phyloP scores from a whole-genome alignment of 164 flowering plant species.

The Sextonia rubra region DNA sequence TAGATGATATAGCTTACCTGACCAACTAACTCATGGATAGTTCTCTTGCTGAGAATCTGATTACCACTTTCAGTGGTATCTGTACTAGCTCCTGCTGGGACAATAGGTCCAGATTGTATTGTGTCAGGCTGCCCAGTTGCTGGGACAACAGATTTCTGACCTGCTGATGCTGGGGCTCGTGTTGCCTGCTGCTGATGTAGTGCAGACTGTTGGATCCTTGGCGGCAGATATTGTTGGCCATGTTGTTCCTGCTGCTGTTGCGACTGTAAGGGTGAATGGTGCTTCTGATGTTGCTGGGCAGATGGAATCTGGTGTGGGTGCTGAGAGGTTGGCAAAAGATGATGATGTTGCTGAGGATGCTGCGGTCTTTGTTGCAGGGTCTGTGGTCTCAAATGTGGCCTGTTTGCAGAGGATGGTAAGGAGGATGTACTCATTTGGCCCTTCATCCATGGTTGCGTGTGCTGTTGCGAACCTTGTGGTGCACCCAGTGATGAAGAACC shows the following conservation, averaged over 20 bases:
- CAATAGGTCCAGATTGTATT: conserved; percentile 31
- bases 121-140: conserved; percentile 29
- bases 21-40: conserved; percentile 71
- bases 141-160: conserved; percentile 45
- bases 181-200: conserved; percentile 46
- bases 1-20: conserved; percentile 43
- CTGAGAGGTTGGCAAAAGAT: conserved; percentile 27
- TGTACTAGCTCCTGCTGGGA: conserved; percentile 17
- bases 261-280: conserved; percentile 29
- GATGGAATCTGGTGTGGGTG: conserved; percentile 48
- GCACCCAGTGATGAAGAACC: conserved; percentile 40
- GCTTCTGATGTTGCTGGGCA: conserved; percentile 37
- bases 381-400: conserved; percentile 50
- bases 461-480: conserved; percentile 47
- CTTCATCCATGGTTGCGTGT: conserved; percentile 75
- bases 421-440: conserved; percentile 41
- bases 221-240: conserved; percentile 44
- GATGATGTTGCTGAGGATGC: conserved; percentile 42
- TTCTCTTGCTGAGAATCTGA: conserved; percentile 76
- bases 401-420: conserved; percentile 51
- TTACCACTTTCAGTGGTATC: conserved; percentile 49
- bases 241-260: conserved; percentile 55
- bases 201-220: conserved; percentile 42
- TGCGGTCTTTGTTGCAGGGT: conserved; percentile 62
- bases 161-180: conserved; percentile 41